Evolutionary conservation across 139 green algal genomes (phyloP).

Genomic region (Micractinium conductrix): DNA sequence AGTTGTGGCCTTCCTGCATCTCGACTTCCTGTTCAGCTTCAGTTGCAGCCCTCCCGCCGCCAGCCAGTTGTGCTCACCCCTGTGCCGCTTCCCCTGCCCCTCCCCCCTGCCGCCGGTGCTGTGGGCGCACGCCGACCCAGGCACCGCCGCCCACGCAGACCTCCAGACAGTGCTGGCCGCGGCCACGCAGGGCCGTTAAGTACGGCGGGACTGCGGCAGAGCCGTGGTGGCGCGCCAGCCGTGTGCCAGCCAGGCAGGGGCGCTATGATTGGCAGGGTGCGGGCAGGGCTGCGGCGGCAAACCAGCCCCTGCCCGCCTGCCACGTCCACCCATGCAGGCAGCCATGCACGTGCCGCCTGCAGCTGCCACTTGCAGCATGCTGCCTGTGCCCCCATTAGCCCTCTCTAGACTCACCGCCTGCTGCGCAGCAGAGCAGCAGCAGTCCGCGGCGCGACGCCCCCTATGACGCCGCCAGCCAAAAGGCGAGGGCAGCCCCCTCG

Average conservation of each 20-base stretch:
- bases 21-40: no score
- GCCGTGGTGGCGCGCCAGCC: no score
- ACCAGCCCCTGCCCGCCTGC: neutral
- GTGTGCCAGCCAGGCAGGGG: neutral
- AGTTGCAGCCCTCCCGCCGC: no score
- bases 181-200: conserved; percentile 15
- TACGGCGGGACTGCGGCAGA: no score
- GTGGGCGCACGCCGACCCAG: conserved; percentile 69
- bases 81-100: no score
- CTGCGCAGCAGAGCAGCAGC: neutral
- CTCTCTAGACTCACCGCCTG: neutral
- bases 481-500: neutral
- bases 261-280: neutral
- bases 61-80: no score
- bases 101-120: conserved; percentile 48
- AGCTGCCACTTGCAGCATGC: no score
- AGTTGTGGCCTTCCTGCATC: no score
- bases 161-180: conserved; percentile 52
- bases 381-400: neutral
- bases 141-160: conserved; percentile 73
- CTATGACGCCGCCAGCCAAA: neutral
- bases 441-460: no score
- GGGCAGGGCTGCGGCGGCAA: no score
- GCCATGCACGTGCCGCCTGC: no score
- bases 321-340: no score